Percentiles rank a stretch among this genome's conserved stretches.
These are phyloP conservation scores for Malassezia brasiliensis DNA, from an alignment of 1,284 basidiomycete species.

Conservation along the genomic window DNA sequence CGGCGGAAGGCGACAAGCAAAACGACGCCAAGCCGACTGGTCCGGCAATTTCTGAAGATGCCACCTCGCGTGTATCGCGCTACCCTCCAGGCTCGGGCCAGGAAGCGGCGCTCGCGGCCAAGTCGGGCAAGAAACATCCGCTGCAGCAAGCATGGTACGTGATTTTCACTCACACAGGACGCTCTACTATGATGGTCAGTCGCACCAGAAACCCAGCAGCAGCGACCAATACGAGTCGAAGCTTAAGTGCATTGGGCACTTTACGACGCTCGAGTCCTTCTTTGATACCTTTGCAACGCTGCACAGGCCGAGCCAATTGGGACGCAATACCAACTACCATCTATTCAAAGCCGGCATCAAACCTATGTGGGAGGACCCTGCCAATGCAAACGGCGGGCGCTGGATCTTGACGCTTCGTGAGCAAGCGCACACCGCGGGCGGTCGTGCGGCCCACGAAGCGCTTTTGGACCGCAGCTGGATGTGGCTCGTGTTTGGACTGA, in stretches of 20 bases:
- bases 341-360: slow-evolving; percentile 78
- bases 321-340: slow-evolving; percentile 82
- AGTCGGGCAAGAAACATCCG: slow-evolving; percentile 54
- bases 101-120: slow-evolving; percentile 9
- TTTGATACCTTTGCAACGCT: slow-evolving; percentile 92
- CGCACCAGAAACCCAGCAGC: slow-evolving; percentile 53
- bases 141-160: slow-evolving; percentile 64
- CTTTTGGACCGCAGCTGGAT: slow-evolving; percentile 79
- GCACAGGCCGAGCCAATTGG: slow-evolving; percentile 74
- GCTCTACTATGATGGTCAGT: slow-evolving; percentile 62
- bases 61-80: not conserved
- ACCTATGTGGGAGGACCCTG: slow-evolving; percentile 91
- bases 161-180: slow-evolving; percentile 53
- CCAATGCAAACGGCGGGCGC: slow-evolving; percentile 81
- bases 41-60: not conserved
- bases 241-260: slow-evolving; percentile 34
- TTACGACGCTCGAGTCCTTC: slow-evolving; percentile 62
- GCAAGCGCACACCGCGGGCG: not conserved
- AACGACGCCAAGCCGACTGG: not conserved
- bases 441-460: slow-evolving; percentile 56
- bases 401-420: slow-evolving; percentile 82
- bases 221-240: slow-evolving; percentile 28
- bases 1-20: not conserved
- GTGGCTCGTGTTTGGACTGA: slow-evolving; percentile 78
- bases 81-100: slow-evolving; percentile 1